These are phyloP conservation scores for Myochromella boudieri DNA, from an alignment of 768 basidiomycete genomes.

Conservation along the genomic window DNA sequence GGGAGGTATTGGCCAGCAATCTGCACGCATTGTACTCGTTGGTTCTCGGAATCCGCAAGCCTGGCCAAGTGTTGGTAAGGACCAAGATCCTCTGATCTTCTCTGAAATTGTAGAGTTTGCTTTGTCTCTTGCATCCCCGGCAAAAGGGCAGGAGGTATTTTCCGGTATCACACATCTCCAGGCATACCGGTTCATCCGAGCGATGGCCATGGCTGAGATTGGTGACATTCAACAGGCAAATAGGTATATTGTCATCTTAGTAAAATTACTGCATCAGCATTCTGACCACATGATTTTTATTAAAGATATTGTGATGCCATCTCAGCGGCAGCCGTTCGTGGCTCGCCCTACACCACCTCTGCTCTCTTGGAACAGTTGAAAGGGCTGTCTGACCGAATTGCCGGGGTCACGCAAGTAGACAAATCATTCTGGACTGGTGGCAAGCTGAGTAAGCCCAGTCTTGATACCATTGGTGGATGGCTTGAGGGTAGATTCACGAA, in stretches of 20 bases:
- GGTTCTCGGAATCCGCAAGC: constrained; percentile 63
- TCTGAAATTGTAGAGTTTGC: constrained; percentile 94
- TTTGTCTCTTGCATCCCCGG: constrained; percentile 63
- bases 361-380: constrained; percentile 73
- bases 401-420: constrained; percentile 69
- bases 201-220: constrained; percentile 72
- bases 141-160: constrained; percentile 87
- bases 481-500: constrained; percentile 91
- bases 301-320: constrained; percentile 93
- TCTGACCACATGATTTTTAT: not conserved
- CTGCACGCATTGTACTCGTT: constrained; percentile 68
- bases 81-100: constrained; percentile 77
- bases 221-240: constrained; percentile 78
- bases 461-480: constrained; percentile 91
- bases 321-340: constrained; percentile 57
- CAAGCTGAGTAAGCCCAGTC: constrained; percentile 87
- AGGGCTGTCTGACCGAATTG: constrained; percentile 75
- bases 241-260: constrained; percentile 46
- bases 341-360: constrained; percentile 66
- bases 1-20: constrained; percentile 66
- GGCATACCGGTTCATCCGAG: constrained; percentile 82
- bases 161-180: constrained; percentile 83
- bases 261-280: not conserved
- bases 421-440: constrained; percentile 85
- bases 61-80: constrained; percentile 53